A percentile compares a stretch with the other conserved stretches of the same genome.
Conservation (phyloP, 179 eudicot genomes). For the Silene noctiflora region DNA sequence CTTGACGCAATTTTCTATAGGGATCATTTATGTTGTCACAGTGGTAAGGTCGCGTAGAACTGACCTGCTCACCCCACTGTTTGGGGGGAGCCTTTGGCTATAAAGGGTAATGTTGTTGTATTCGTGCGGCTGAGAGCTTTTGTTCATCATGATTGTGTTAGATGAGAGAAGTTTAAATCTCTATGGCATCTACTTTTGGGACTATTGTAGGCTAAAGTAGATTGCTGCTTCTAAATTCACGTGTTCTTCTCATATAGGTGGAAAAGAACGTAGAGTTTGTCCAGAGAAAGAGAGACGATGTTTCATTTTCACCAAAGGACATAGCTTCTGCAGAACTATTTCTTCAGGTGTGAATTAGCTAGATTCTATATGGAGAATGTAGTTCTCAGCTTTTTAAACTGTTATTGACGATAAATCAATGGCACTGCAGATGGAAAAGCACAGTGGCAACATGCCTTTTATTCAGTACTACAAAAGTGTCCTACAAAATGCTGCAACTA, state of each 20-base stretch:
- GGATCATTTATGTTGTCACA: too few relatives aligned
- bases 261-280: slow-evolving; percentile 86
- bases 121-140: neutral
- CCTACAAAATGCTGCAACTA: slow-evolving; percentile 53
- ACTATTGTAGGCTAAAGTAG: neutral
- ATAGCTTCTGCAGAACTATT: slow-evolving; percentile 70
- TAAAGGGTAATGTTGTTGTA: neutral
- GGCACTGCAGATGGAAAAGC: slow-evolving; percentile 57
- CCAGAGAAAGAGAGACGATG: slow-evolving; percentile 82
- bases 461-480: slow-evolving; percentile 74
- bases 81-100: neutral
- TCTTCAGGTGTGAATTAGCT: slow-evolving; percentile 58
- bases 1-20: too few relatives aligned
- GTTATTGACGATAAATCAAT: slow-evolving; percentile 14
- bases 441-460: slow-evolving; percentile 51
- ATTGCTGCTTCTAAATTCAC: neutral
- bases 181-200: neutral
- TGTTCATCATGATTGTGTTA: neutral
- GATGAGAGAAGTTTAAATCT: neutral
- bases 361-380: slow-evolving; percentile 14
- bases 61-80: too few relatives aligned
- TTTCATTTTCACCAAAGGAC: slow-evolving; percentile 78
- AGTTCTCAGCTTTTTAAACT: neutral
- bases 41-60: too few relatives aligned
- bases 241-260: slow-evolving; percentile 40